These are phyloP conservation scores for Moesziomyces antarcticus DNA, from an alignment of 1,284 basidiomycete genomes.

Conservation along the genomic window DNA sequence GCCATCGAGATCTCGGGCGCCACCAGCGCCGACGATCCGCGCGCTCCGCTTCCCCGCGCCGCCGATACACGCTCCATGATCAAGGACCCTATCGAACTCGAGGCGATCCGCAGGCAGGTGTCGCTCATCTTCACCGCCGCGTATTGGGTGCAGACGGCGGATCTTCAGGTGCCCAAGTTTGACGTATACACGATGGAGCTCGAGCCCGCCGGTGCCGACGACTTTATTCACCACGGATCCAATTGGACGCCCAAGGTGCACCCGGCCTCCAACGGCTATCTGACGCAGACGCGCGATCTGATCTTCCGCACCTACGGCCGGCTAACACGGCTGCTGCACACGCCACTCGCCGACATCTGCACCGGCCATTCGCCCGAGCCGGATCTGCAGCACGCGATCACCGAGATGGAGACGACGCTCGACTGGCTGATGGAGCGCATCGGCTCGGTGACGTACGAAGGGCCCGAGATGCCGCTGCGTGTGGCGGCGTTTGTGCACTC, in stretches of 20 bases:
- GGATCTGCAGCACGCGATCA: slow-evolving; percentile 54
- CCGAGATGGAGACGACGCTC: slow-evolving; percentile 50
- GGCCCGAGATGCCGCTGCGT: slow-evolving; percentile 49
- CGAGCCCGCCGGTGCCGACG: slow-evolving; percentile 39
- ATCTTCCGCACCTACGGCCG: slow-evolving; percentile 49
- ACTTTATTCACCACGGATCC: slow-evolving; percentile 53
- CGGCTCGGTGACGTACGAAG: slow-evolving; percentile 39
- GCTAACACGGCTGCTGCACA: slow-evolving; percentile 52
- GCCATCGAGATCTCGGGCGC: slow-evolving; percentile 42
- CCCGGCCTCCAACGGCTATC: slow-evolving; percentile 38
- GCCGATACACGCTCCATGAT: slow-evolving; percentile 38
- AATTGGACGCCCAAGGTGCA: slow-evolving; percentile 51
- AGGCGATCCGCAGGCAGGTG: slow-evolving; percentile 33
- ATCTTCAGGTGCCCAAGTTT: slow-evolving; percentile 49
- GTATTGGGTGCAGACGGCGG: slow-evolving; percentile 49
- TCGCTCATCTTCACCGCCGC: slow-evolving; percentile 36
- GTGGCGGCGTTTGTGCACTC: slow-evolving; percentile 49
- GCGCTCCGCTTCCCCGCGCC: slow-evolving; percentile 40
- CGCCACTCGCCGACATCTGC: slow-evolving; percentile 50
- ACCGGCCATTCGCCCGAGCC: slow-evolving; percentile 49
- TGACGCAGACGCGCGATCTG: slow-evolving; percentile 43
- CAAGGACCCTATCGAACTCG: slow-evolving; percentile 47
- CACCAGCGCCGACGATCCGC: slow-evolving; percentile 28
- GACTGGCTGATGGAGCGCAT: slow-evolving; percentile 45
- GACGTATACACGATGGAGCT: slow-evolving; percentile 46